These are phyloP conservation scores for Zanthoxylum bungeanum DNA, from an alignment of 345 rosid species.

Conservation along the genomic window DNA sequence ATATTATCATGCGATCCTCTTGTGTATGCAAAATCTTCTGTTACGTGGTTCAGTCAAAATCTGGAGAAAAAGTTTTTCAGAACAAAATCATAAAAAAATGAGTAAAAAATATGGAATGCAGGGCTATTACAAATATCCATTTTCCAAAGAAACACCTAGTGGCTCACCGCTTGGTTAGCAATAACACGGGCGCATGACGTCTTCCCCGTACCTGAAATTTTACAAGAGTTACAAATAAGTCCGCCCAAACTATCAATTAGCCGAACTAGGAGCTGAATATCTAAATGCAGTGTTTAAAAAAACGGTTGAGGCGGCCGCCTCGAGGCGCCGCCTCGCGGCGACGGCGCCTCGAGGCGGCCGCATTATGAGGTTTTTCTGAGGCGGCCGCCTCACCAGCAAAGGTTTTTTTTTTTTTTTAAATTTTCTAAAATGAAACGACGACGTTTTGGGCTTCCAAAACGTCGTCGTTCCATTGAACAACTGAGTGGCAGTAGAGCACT, in stretches of 20 bases:
- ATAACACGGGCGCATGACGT: constrained; percentile 94
- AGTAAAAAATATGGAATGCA: not conserved
- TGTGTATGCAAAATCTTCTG: no score
- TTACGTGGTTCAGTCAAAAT: not conserved
- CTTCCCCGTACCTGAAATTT: constrained; percentile 84
- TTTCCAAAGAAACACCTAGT: constrained; percentile 6
- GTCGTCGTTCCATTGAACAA: no score
- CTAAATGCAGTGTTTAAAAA: no score
- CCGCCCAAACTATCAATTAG: constrained; percentile 3
- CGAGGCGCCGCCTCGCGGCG: no score
- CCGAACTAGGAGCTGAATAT: not conserved
- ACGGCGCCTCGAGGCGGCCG: no score
- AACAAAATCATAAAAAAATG: not conserved
- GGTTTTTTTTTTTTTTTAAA: no score
- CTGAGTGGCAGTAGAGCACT: no score
- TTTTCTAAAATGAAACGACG: no score
- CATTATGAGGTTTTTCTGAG: no score
- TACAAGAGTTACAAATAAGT: constrained; percentile 15
- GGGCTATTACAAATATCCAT: not conserved
- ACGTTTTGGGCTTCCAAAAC: no score
- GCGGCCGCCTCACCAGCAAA: no score
- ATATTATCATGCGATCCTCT: not conserved
- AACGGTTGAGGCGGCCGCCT: no score
- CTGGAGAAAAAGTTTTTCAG: not conserved
- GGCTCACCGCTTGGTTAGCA: constrained; percentile 83